phyloP scores from a whole-genome alignment of 768 basidiomycete species.

The Suillus sp. region DNA sequence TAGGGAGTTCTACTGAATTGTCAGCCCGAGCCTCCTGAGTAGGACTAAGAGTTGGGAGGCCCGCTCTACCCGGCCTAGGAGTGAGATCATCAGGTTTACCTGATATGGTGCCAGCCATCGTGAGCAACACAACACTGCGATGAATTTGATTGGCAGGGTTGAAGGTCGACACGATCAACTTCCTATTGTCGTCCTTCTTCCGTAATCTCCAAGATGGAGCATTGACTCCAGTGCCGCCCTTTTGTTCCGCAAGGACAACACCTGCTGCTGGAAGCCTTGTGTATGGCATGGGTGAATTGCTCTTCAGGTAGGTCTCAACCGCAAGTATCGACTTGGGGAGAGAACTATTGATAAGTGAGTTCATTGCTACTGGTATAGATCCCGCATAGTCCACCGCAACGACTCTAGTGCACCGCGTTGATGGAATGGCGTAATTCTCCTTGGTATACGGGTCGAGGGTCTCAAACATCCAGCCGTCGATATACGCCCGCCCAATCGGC shows the following conservation, averaged over 20 bases:
- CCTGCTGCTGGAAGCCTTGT: constrained; percentile 69
- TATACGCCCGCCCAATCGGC: constrained; percentile 77
- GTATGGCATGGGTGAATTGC: constrained; percentile 62
- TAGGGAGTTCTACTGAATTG: constrained; percentile 17
- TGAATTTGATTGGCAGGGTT: constrained; percentile 53
- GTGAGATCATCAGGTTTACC: constrained; percentile 38
- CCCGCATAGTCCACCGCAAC: constrained; percentile 88
- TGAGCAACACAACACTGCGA: constrained; percentile 51
- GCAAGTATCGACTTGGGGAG: constrained; percentile 72
- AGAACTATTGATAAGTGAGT: constrained; percentile 80
- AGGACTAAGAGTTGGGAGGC: constrained; percentile 23
- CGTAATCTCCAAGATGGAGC: constrained; percentile 57
- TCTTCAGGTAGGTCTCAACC: constrained; percentile 75
- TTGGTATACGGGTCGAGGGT: constrained; percentile 94
- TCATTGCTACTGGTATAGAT: constrained; percentile 80
- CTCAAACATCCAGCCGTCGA: constrained; percentile 96
- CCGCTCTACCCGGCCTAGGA: constrained; percentile 44
- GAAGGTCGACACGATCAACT: constrained; percentile 58
- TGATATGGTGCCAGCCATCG: constrained; percentile 21
- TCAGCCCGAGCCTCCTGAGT: constrained; percentile 20
- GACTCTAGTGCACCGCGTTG: constrained; percentile 83
- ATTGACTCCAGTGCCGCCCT: constrained; percentile 25
- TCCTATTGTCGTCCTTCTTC: constrained; percentile 58
- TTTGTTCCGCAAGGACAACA: constrained; percentile 57
- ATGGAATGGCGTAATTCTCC: constrained; percentile 93